phyloP scores from a whole-genome alignment of 2,329 filamentous ascomycete species.

The Colletotrichum orbiculare region DNA sequence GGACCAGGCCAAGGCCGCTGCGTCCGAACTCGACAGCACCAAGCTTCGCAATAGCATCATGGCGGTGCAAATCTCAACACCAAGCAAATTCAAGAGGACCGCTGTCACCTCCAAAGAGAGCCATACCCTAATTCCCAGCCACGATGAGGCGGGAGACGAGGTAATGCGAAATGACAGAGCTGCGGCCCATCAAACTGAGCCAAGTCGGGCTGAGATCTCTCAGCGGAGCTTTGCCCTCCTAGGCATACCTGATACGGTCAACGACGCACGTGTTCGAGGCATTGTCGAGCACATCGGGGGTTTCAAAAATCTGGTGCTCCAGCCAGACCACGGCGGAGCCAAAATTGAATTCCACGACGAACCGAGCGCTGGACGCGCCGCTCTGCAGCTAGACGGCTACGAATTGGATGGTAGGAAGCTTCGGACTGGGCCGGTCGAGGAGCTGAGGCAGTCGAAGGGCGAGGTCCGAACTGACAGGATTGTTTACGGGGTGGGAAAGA shows the following conservation, averaged over 20 bases:
- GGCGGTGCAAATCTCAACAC: conserved; percentile 70
- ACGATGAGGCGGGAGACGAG: conserved; percentile 52
- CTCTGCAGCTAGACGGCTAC: conserved; percentile 66
- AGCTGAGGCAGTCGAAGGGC: conserved; percentile 64
- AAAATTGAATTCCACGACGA: conserved; percentile 84
- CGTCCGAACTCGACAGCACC: conserved; percentile 75
- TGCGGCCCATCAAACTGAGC: conserved; percentile 23
- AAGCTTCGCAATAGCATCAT: conserved; percentile 76
- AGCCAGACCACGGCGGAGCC: conserved; percentile 85
- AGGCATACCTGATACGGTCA: conserved; percentile 91
- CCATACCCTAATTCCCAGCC: conserved; percentile 49
- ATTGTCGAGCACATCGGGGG: conserved; percentile 77
- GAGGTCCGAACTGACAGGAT: conserved; percentile 57
- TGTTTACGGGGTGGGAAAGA: conserved; percentile 47
- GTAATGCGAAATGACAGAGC: conserved; percentile 48
- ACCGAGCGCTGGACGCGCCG: conserved; percentile 77
- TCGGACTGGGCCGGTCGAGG: conserved; percentile 63
- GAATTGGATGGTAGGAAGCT: conserved; percentile 66
- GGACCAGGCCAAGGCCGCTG: conserved; percentile 74
- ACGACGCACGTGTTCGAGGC: conserved; percentile 82
- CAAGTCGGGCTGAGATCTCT: conserved; percentile 60
- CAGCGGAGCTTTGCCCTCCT: conserved; percentile 84
- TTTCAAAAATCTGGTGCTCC: conserved; percentile 80
- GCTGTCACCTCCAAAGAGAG: conserved; percentile 52
- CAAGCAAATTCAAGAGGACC: conserved; percentile 66